Base-by-base conservation (phyloP, 495 filamentous ascomycete genomes). In the Penicillium cinerascens region DNA sequence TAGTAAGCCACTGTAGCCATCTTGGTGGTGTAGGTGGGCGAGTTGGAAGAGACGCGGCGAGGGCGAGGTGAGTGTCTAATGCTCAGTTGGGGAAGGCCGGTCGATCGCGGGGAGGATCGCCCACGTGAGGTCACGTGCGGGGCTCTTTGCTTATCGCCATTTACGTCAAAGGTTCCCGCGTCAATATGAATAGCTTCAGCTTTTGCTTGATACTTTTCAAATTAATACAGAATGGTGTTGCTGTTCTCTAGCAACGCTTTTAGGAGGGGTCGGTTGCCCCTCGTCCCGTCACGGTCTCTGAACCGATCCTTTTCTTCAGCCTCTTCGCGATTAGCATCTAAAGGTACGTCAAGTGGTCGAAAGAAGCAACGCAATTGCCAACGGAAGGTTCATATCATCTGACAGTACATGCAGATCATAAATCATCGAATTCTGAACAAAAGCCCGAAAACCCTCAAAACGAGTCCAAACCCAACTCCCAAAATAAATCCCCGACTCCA, bases 1-100 rank as follows among this genome's bases (percentile, higher is more conserved):
- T 97, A 97, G 73, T 88, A 96, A 54, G 69, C 50, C 40, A 47
- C 71, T 18, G 68, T 44, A 52, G 65, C 65, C 69, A 74, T 73
- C 35, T 21, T 58, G 35, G 42, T 39, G 39, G 18, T 16, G n/a
- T 33, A 21, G 22, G 49, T 44, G 33, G 39, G 26, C 47, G 21
- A 44, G 47, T 52, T 38, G 15, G 42, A 40, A 35, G 23, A 47
- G 39, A 48, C 51, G 52, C 27, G 49, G 33, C 44, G 42, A 46
- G 38, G 35, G 29, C 17, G 44, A 26, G 49, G 39, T 41, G 42
- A 60, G 57, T 60, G 60, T 58, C 62, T 26, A 54, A 35, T 46
- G 52, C 42, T 55, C 25, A 60, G 52, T 64, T 52, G 43, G 42
- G 23, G 47, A 16, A 17, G 25, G 8, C 27, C 16, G 44, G 38